A percentile compares a stretch with the other conserved stretches of the same genome.
Evolutionary conservation across 2,329 filamentous ascomycete genomes (phyloP).

Genomic region (Endoconidiophora laricicola): DNA sequence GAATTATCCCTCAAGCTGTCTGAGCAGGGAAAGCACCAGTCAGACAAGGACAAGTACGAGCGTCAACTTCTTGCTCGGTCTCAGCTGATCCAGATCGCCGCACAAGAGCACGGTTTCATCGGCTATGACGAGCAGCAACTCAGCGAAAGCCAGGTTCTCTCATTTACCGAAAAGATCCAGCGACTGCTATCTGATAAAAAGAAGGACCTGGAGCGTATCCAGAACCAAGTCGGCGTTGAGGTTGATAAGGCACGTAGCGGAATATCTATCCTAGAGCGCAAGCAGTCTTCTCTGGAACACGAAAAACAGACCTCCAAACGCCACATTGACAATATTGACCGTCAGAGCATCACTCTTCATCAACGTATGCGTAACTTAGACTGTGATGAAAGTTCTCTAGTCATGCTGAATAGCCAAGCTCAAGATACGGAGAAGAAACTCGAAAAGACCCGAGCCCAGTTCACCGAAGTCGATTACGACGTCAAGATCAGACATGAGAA

Average conservation of each 20-base stretch:
- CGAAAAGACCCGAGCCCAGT: conserved; percentile 42
- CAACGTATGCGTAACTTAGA: conserved; percentile 54
- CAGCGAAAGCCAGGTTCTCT: conserved; percentile 52
- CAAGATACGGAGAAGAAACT: conserved; percentile 51
- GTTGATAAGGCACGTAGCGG: conserved; percentile 53
- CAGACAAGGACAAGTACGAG: conserved; percentile 76
- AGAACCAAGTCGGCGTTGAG: conserved; percentile 57
- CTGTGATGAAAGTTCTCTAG: conserved; percentile 72
- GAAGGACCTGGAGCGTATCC: conserved; percentile 55
- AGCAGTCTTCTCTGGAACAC: conserved; percentile 54
- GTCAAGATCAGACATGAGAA: conserved; percentile 51
- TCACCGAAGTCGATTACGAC: conserved; percentile 52
- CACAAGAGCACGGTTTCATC: conserved; percentile 59
- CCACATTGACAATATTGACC: conserved; percentile 58
- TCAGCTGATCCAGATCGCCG: conserved; percentile 61
- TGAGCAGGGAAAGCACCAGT: conserved; percentile 63
- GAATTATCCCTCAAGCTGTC: conserved; percentile 36
- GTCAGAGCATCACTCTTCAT: conserved; percentile 49
- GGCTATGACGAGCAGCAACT: conserved; percentile 63
- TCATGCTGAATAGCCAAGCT: conserved; percentile 56
- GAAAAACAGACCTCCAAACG: conserved; percentile 58
- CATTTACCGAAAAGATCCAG: conserved; percentile 63
- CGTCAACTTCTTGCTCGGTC: conserved; percentile 57
- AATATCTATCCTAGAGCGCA: conserved; percentile 58
- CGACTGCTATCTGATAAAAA: conserved; percentile 66